These are phyloP conservation scores for Anacardium occidentale DNA, from an alignment of 345 rosid genomes.

Conservation along the genomic window DNA sequence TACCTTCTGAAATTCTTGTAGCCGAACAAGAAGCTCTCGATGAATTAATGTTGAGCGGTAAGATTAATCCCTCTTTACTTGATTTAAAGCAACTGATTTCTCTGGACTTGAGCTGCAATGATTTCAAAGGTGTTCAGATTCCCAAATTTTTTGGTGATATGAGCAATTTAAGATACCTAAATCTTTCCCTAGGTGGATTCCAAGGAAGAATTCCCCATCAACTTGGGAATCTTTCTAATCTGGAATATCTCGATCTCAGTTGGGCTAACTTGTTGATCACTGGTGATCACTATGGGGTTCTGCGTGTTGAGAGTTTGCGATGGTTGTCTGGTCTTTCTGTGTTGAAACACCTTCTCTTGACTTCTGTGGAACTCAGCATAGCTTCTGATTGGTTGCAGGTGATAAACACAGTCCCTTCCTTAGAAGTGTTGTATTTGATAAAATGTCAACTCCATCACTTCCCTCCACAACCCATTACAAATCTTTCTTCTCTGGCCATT, in stretches of 20 bases:
- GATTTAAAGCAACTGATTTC: background rate
- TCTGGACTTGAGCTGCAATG: background rate
- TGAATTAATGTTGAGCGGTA: background rate
- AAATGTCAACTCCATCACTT: background rate
- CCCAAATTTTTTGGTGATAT: background rate
- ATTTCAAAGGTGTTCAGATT: background rate
- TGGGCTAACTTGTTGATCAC: no score
- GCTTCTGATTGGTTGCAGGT: background rate
- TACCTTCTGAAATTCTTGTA: no score
- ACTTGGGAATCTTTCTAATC: background rate
- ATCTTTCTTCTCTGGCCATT: background rate
- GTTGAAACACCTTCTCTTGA: background rate
- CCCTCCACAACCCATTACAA: background rate
- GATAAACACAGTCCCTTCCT: background rate
- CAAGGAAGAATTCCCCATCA: background rate
- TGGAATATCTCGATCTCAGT: background rate
- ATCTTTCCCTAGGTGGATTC: background rate
- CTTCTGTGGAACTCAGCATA: background rate
- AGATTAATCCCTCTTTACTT: conserved; percentile 3
- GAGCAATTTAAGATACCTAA: background rate
- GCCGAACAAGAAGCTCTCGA: no score
- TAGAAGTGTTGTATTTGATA: background rate
- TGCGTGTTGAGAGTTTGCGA: background rate
- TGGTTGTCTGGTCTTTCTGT: background rate
- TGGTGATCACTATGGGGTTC: background rate